Evolutionary conservation across 768 basidiomycete genomes (phyloP), one percentile per base, ranked within the genome.

Genomic region (Boletus eberwhitei): DNA sequence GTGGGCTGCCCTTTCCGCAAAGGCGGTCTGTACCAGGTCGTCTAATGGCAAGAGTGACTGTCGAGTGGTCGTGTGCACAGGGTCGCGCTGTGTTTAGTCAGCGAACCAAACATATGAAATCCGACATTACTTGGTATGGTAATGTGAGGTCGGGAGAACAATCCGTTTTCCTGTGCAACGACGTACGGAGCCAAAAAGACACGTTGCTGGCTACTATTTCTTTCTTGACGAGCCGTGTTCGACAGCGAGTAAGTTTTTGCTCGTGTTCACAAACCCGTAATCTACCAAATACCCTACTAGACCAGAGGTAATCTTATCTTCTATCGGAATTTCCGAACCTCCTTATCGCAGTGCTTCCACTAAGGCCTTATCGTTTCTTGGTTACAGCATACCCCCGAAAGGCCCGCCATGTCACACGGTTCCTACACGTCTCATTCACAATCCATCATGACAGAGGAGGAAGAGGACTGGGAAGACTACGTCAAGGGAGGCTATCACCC

Each of bases 391-490:
- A 70, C 69, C 69, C 55, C 60, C 62, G 56, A 66, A 61, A 62
- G 68, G 62, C 7, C 48, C 59, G 68, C 63, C 52, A 85, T 84
- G 84, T 86, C 84, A 74, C 84, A 85, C 83, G 84, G 81, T 69
- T 86, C 85, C 54, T 82, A 81, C 76, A 86, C 87, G 59, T 87
- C 85, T 71, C 81, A 74, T 77, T 85, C 75, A 75, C 81, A 75
- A 68, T 88, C 87, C 70, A 79, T 88, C 79, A 87, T 89, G 86
- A 88, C 88, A 46, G 89, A 91, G 76, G 89, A 92, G 75, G 90
- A 91, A 72, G 93, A 96, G 73, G 93, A 94, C 67, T 89, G 88
- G 81, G 92, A 95, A 74, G 93, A 94, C 72, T 89, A 85, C 67
- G 81, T 84, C 69, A 82, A 86, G 45, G 86, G 90, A 54, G 90